Evolutionary conservation across 1,284 basidiomycete species (phyloP).

Genomic region (Wallemia hederae): DNA sequence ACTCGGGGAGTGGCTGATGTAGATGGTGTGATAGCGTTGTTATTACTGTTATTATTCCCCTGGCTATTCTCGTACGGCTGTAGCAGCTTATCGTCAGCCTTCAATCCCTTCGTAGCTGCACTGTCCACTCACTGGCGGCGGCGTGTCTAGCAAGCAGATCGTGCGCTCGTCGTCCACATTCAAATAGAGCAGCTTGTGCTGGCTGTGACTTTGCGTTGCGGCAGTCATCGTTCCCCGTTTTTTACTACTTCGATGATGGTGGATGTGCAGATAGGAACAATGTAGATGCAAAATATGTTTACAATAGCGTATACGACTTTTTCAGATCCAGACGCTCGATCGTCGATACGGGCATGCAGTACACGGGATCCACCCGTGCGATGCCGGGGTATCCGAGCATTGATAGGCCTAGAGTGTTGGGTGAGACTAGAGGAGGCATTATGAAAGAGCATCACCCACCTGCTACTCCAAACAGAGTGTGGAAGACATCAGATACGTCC

Average conservation of each 20-base stretch:
- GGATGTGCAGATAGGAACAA: neutral
- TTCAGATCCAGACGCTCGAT: conserved; percentile 34
- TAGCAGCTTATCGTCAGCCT: neutral
- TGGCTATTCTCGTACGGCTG: neutral
- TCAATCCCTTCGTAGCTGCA: neutral
- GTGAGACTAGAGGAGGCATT: neutral
- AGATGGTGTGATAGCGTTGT: too few species aligned
- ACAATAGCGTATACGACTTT: conserved; percentile 8
- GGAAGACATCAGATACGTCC: conserved; percentile 84
- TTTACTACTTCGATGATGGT: too few species aligned
- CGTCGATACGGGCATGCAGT: conserved; percentile 65
- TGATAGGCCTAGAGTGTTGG: conserved; percentile 32
- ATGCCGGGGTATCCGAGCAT: conserved; percentile 64
- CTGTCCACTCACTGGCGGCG: neutral
- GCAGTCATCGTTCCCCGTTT: too few species aligned
- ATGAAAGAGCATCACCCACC: conserved; percentile 22
- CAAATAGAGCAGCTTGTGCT: neutral
- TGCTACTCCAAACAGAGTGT: conserved; percentile 75
- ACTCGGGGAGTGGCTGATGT: neutral
- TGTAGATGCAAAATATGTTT: neutral
- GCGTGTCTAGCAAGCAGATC: neutral
- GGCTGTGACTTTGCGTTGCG: neutral
- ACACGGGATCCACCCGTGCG: conserved; percentile 65
- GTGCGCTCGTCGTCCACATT: neutral
- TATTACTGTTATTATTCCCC: too few species aligned